Base-by-base conservation (phyloP, 768 basidiomycete species). In the Hypsizygus marmoreus region DNA sequence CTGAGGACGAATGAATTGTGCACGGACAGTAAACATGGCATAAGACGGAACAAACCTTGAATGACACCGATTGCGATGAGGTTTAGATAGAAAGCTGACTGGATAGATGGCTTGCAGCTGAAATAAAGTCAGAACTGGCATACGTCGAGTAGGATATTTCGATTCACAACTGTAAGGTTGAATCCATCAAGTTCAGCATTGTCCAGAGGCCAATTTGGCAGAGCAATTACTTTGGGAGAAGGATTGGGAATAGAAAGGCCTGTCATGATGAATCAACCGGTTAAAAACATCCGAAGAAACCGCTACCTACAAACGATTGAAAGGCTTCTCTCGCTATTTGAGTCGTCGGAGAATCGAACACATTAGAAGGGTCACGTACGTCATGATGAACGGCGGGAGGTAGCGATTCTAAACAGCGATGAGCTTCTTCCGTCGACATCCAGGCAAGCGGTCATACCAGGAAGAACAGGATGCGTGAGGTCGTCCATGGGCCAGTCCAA, bases 401-500 rank as follows among this genome's bases (percentile, higher is more conserved):
- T 71, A 69, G 22, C 67, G 67, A 53, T 69, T 71, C 68, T 69
- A 16, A 31, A 9, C 11, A 30, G 4, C 7, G 39, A n/a, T 14
- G 19, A 43, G 41, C 6, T 31, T 8, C 14, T 19, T 4, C 9
- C 16, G 8, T 13, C 11, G 37, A 8, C 12, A 10, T 11, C 16
- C 29, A 22, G 22, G 24, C 13, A 17, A 11, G 8, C 10, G 9
- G 41, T 41, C 70, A 35, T 36, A 73, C 73, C 35, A 66, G 42
- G 39, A 72, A 60, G 40, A 72, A 75, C 8, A 75, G 51, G 16
- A 61, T 50, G 46, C 67, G 65, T 9, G 72, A 69, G 19, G 61
- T 46, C 1, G 62, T 62, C 64, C 66, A 71, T 40, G 57, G 41
- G 9, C 69, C 67, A 4, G 55, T 61, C 72, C 73, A 75, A 50